Evolutionary conservation across 257 asterid genomes (phyloP).

Genomic region (Fraxinus anomala): DNA sequence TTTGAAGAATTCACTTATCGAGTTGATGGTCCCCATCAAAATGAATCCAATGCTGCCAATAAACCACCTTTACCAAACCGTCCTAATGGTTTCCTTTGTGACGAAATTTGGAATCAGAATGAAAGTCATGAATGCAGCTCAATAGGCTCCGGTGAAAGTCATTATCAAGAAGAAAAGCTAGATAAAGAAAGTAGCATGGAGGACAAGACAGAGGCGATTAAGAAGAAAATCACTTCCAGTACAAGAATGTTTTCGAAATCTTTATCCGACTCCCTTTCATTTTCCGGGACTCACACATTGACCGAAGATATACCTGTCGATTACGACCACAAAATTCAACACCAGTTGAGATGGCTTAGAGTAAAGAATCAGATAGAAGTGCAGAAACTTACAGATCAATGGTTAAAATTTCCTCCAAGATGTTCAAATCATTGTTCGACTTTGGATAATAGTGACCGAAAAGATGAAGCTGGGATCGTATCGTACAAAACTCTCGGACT

Average conservation of each 20-base stretch:
- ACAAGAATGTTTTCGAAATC: background rate
- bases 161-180: background rate
- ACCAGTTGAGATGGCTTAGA: conserved; percentile 69
- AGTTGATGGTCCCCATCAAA: conserved; percentile 2
- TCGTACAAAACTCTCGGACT: background rate
- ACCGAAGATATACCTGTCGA: background rate
- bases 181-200: background rate
- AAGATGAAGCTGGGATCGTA: conserved; percentile 23
- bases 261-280: conserved; percentile 3
- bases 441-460: background rate
- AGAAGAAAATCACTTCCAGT: background rate
- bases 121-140: conserved; percentile 33
- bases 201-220: background rate
- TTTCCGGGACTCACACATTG: background rate
- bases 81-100: conserved; percentile 35
- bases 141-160: background rate
- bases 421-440: conserved; percentile 12
- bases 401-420: conserved; percentile 30
- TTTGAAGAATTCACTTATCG: conserved; percentile 80
- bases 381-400: conserved; percentile 51
- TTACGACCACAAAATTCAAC: conserved; percentile 23
- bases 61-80: conserved; percentile 40
- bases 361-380: conserved; percentile 59
- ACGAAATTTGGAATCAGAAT: conserved; percentile 40
- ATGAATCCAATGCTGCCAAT: background rate